phyloP scores from a whole-genome alignment of 2,329 filamentous ascomycete species.

The Ceratocystis harringtonii region DNA sequence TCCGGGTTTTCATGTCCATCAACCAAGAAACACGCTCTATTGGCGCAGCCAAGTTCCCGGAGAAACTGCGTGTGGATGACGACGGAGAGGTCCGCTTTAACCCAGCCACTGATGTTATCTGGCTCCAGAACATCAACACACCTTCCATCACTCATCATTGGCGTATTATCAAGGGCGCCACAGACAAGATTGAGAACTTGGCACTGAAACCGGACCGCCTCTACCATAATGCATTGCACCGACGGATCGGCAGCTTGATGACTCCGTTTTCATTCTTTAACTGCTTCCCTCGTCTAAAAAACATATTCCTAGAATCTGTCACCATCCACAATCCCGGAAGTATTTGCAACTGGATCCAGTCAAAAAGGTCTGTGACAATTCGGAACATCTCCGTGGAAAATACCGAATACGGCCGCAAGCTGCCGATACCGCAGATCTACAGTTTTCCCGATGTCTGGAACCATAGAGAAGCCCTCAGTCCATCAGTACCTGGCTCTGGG shows the following conservation, averaged over 20 bases:
- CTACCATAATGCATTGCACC: background rate
- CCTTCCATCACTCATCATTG: background rate
- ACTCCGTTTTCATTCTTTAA: slow-evolving; percentile 4
- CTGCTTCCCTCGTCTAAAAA: slow-evolving; percentile 8
- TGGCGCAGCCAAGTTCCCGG: slow-evolving; percentile 2
- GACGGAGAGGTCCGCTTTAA: slow-evolving; percentile 3
- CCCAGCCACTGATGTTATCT: slow-evolving; percentile 8
- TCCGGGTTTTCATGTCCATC: slow-evolving; percentile 13
- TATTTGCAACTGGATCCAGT: slow-evolving; percentile 9
- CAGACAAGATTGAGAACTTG: slow-evolving; percentile 12
- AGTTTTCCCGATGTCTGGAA: slow-evolving; percentile 8
- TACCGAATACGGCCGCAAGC: background rate
- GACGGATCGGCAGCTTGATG: background rate
- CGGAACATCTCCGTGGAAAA: slow-evolving; percentile 7
- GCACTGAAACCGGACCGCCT: background rate
- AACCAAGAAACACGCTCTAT: slow-evolving; percentile 7
- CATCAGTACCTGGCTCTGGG: background rate
- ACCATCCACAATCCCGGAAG: background rate
- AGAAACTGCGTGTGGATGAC: background rate
- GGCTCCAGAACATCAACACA: background rate
- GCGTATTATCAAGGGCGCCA: background rate
- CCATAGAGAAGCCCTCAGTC: background rate
- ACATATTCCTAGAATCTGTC: slow-evolving; percentile 9
- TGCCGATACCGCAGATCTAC: background rate
- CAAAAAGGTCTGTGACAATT: slow-evolving; percentile 6